Conservation (phyloP, 2,329 filamentous ascomycete species). For the Apiospora kogelbergensis region DNA sequence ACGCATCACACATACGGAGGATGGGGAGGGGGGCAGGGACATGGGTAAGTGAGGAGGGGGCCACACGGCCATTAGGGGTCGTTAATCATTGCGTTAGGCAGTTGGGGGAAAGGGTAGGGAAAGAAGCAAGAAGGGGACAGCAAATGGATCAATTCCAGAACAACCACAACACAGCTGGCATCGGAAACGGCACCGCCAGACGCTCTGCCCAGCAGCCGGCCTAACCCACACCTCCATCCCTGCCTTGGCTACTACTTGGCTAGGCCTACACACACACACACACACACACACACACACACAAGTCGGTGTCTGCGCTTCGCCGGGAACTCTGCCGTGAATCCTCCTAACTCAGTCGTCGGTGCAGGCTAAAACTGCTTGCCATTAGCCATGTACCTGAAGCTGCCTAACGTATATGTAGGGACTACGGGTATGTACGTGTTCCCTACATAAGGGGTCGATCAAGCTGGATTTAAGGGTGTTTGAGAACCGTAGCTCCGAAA, state of each 20-base stretch:
- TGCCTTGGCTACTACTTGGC: neutral
- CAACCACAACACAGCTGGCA: neutral
- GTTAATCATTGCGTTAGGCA: neutral
- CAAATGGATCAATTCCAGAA: constrained; percentile 4
- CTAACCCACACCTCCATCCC: neutral
- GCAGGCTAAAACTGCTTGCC: neutral
- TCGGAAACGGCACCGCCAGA: neutral
- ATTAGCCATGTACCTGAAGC: neutral
- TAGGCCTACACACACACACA: neutral
- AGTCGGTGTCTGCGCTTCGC: neutral
- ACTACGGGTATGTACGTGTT: neutral
- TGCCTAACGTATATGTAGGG: neutral
- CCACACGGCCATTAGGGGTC: no score
- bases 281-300: no score
- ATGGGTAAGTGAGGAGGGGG: neutral
- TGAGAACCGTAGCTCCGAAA: neutral
- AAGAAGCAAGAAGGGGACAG: neutral
- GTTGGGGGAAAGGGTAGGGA: neutral
- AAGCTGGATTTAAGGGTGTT: neutral
- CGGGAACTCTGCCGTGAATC: neutral
- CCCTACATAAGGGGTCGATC: neutral
- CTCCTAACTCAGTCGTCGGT: neutral
- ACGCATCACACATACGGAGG: neutral
- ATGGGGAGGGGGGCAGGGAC: neutral
- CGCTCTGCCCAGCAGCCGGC: neutral